Percentiles rank a stretch among this genome's conserved stretches.
phyloP scores from a whole-genome alignment of 2,329 filamentous ascomycete species.

The Zarea fungicola region DNA sequence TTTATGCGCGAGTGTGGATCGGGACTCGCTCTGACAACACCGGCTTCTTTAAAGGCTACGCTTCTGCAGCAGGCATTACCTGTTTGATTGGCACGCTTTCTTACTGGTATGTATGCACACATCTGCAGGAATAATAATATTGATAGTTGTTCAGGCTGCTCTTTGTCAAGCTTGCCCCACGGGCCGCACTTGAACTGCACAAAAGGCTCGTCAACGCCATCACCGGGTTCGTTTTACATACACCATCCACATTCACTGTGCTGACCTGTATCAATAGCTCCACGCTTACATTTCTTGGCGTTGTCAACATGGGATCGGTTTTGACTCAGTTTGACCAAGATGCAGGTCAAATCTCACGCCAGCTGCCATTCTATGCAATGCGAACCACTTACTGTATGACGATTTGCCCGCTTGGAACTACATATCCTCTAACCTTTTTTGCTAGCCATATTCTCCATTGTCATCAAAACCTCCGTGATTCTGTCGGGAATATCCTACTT shows the following conservation, averaged over 20 bases:
- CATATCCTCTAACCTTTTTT: too few species aligned
- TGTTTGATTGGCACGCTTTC: background rate
- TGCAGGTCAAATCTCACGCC: background rate
- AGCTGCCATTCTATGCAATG: conserved; percentile 2
- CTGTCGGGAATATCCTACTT: conserved; percentile 3
- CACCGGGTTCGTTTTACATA: too few species aligned
- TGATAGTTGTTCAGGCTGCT: too few species aligned
- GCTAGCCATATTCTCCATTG: background rate
- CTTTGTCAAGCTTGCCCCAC: conserved; percentile 1
- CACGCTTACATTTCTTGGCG: conserved; percentile 1
- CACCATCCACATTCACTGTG: too few species aligned
- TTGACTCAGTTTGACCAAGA: conserved; percentile 7
- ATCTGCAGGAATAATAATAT: too few species aligned
- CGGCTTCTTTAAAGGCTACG: background rate
- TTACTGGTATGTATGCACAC: too few species aligned
- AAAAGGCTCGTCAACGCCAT: background rate
- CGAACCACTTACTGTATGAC: background rate
- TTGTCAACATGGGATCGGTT: conserved; percentile 4
- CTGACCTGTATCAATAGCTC: too few species aligned
- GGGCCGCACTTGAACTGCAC: conserved; percentile 5
- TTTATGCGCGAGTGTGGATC: background rate
- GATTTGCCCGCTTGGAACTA: too few species aligned
- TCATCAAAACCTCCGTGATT: conserved; percentile 3
- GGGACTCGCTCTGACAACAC: background rate
- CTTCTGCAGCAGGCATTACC: background rate